Conservation (phyloP, 768 basidiomycete species). For the Leccinellum albellum region DNA sequence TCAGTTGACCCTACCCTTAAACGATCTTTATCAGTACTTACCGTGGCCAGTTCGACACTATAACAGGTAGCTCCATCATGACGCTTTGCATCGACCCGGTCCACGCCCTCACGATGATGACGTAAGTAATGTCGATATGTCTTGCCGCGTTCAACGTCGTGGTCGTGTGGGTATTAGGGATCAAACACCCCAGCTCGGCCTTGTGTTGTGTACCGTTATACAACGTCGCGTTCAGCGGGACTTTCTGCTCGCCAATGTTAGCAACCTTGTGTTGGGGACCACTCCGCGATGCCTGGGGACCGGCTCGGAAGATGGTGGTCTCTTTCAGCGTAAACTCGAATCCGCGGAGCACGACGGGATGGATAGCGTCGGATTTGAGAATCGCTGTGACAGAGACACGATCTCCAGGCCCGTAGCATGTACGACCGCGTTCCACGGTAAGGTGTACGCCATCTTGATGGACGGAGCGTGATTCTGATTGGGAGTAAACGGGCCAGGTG, state of each 20-base stretch:
- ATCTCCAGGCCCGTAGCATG: constrained; percentile 87
- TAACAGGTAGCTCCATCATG: constrained; percentile 71
- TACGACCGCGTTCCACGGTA: constrained; percentile 67
- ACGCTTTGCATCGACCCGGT: constrained; percentile 65
- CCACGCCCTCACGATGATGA: constrained; percentile 71
- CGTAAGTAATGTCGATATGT: constrained; percentile 84
- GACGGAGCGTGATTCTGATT: constrained; percentile 66
- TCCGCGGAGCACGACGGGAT: constrained; percentile 71
- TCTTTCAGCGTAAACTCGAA: constrained; percentile 83
- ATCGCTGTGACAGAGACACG: constrained; percentile 67
- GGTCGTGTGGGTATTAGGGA: constrained; percentile 72
- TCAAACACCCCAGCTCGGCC: constrained; percentile 66
- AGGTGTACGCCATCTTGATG: constrained; percentile 69
- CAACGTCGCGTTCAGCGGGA: constrained; percentile 68
- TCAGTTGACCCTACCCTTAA: not conserved
- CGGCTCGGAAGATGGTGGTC: constrained; percentile 68
- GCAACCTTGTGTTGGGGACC: constrained; percentile 53
- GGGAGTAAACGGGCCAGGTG: constrained; percentile 87
- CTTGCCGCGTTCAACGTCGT: constrained; percentile 78
- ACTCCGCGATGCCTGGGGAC: constrained; percentile 49
- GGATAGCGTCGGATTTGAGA: constrained; percentile 65
- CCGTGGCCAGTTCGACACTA: constrained; percentile 86
- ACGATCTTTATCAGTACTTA: constrained; percentile 31
- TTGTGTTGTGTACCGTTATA: constrained; percentile 69
- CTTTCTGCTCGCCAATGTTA: constrained; percentile 65